Conservation (phyloP, 2,329 filamentous ascomycete species). For the Cladophialophora yegresii region DNA sequence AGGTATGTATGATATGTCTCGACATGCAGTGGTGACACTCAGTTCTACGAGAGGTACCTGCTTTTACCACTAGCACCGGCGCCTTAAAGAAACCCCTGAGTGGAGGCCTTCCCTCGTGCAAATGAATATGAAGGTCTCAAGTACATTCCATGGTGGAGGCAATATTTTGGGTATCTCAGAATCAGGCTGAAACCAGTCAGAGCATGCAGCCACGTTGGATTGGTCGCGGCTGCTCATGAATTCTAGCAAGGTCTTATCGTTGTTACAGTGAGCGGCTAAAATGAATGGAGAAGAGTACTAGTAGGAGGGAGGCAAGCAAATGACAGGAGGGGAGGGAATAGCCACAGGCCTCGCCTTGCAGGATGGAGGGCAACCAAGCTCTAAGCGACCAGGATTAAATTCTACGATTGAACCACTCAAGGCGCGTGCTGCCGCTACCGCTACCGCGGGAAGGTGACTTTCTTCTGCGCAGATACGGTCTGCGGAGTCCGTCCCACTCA, state of each 20-base stretch:
- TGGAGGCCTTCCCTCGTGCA: background rate
- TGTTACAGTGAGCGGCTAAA: conserved; percentile 13
- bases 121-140: background rate
- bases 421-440: background rate
- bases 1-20: background rate
- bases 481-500: background rate
- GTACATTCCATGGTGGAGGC: background rate
- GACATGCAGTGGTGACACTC: background rate
- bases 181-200: conserved; percentile 18
- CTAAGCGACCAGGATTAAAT: background rate
- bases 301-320: conserved; percentile 5
- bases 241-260: background rate
- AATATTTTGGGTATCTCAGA: background rate
- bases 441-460: background rate
- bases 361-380: background rate
- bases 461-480: background rate
- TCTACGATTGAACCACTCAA: conserved; percentile 6
- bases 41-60: background rate
- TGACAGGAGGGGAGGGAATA: background rate
- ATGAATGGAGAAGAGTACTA: conserved; percentile 2
- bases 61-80: background rate
- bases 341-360: background rate
- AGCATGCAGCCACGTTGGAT: background rate
- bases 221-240: conserved; percentile 3
- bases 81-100: background rate